phyloP scores from a whole-genome alignment of 2,329 filamentous ascomycete genomes.

The Beauveria bassiana region DNA sequence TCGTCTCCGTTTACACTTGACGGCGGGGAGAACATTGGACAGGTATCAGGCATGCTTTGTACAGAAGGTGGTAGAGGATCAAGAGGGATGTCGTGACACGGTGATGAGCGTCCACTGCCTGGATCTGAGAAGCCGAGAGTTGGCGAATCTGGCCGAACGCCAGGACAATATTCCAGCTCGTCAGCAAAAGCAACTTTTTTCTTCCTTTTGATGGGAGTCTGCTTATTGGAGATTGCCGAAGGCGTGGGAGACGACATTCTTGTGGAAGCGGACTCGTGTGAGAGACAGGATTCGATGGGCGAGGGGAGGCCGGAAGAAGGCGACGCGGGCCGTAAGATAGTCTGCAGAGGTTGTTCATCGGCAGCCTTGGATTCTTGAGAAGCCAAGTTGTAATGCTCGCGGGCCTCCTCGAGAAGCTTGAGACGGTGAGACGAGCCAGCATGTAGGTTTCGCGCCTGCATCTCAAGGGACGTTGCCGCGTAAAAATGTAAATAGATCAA shows the following conservation, averaged over 20 bases:
- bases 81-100: constrained; percentile 6
- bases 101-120: constrained; percentile 6
- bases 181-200: constrained; percentile 33
- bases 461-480: constrained; percentile 51
- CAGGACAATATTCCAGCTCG: constrained; percentile 32
- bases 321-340: constrained; percentile 32
- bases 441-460: constrained; percentile 43
- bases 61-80: constrained; percentile 1
- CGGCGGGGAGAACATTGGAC: not conserved
- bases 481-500: constrained; percentile 55
- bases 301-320: constrained; percentile 35
- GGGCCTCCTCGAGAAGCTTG: constrained; percentile 43
- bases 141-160: constrained; percentile 51
- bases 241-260: constrained; percentile 39
- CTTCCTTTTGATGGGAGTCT: constrained; percentile 22
- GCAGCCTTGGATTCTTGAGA: constrained; percentile 37
- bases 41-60: constrained; percentile 5
- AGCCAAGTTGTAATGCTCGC: constrained; percentile 43
- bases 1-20: constrained; percentile 6
- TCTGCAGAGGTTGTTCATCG: constrained; percentile 34
- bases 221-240: constrained; percentile 33
- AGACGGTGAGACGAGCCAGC: constrained; percentile 37
- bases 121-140: constrained; percentile 48
- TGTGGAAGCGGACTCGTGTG: constrained; percentile 35
- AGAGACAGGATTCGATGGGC: constrained; percentile 38